Evolutionary conservation across 2,329 filamentous ascomycete species (phyloP).

Genomic region (Beauveria brongniartii): DNA sequence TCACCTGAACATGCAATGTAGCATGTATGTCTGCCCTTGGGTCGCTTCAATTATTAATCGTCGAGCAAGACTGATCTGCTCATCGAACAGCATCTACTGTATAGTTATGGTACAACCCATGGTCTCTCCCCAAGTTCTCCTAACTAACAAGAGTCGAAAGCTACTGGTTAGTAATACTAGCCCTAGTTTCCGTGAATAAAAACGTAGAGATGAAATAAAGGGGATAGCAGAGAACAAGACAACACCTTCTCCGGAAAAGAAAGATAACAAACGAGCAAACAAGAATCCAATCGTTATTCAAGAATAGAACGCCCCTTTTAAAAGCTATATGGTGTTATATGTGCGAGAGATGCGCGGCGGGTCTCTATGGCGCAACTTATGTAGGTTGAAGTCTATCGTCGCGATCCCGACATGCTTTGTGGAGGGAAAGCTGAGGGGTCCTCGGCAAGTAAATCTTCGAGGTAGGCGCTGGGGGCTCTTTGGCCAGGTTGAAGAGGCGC

Average conservation of each 20-base stretch:
- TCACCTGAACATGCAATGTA: neutral
- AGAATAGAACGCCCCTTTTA: conserved; percentile 1
- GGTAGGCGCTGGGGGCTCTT: conserved; percentile 76
- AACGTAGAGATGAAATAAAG: neutral
- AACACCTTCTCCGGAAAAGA: neutral
- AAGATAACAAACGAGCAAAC: neutral
- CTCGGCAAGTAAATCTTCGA: conserved; percentile 83
- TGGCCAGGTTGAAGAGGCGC: conserved; percentile 49
- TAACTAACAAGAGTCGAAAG: neutral
- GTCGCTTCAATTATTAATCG: conserved; percentile 3
- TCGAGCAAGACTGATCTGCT: neutral
- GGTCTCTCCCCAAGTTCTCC: neutral
- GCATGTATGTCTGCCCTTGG: neutral
- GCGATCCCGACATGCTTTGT: conserved; percentile 25
- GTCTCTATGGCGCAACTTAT: neutral
- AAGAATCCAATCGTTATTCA: neutral
- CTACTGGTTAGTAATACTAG: neutral
- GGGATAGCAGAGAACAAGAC: neutral
- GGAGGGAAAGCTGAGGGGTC: conserved; percentile 49
- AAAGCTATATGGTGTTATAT: conserved; percentile 5
- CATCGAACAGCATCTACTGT: neutral
- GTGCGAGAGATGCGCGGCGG: neutral
- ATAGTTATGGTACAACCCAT: neutral
- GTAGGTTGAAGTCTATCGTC: conserved; percentile 17
- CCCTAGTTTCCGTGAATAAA: neutral